Evolutionary conservation across 2,329 filamentous ascomycete genomes (phyloP), one percentile per base, ranked within the genome.

Genomic region (Colletotrichum truncatum): DNA sequence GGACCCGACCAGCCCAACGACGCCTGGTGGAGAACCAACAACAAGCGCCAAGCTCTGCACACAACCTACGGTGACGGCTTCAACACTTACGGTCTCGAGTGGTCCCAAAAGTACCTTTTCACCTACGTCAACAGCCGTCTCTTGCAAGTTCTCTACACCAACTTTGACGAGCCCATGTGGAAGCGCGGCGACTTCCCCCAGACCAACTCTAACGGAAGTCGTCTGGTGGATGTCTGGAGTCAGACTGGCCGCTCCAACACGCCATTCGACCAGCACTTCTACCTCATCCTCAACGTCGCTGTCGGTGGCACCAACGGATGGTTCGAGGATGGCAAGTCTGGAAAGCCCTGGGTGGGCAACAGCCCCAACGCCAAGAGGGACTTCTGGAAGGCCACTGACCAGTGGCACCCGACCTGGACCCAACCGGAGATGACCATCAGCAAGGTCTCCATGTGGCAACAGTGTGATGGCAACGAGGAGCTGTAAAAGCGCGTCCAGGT

Each of bases 61-160:
- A 92, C 90, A 5, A 93, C 91, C 1, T 97, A 91, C 76, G 78
- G 89, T 30, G 78, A 82, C 1, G 85, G 79, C 23, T 93, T 89
- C 81, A 92, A 97, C 80, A 93, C 87, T 0, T 97, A 89, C 72
- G 93, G 93, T 12, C 77, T 97, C 3, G 93, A 97, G 78, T 97
- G 93, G 93, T 93, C 89, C 54, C 87, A 95, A 71, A 95, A 94
- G 77, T 96, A 97, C 76, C 81, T 96, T 65, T 97, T 95, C 81
- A 94, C 92, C 23, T 97, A 94, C 75, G 85, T 97, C 81, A 91
- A 96, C 83, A 91, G 87, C 46, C 89, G 91, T 11, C 86, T 97
- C 18, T 82, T 94, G 26, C 92, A 95, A 76, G 92, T 95, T 54
- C 84, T 93, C 67, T 97, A 94, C 81, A 90, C 87, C 70, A 92